Conservation (phyloP, 257 asterid species). For the Perilla frutescens region DNA sequence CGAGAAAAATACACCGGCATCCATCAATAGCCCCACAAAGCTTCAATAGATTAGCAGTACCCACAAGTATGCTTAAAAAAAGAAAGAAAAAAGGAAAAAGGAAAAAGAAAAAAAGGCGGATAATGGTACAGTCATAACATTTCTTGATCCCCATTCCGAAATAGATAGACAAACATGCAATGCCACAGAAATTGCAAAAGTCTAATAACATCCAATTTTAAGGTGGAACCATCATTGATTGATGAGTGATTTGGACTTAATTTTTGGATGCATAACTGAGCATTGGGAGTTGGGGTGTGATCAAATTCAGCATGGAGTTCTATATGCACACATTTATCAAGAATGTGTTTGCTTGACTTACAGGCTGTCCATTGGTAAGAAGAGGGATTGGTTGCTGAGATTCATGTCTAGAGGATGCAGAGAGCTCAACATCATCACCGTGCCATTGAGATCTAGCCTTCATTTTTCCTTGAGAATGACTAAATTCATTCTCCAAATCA, state of each 20-base stretch:
- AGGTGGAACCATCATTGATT: no score
- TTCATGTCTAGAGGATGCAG: constrained; percentile 87
- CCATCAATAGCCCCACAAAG: constrained; percentile 24
- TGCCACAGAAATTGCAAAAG: no score
- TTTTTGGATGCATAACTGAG: no score
- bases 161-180: no score
- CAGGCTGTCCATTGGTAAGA: constrained; percentile 84
- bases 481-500: constrained; percentile 85
- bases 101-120: neutral
- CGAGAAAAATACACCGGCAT: neutral
- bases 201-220: no score
- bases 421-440: constrained; percentile 76
- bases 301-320: neutral
- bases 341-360: constrained; percentile 42
- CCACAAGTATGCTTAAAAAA: neutral
- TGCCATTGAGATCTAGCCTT: constrained; percentile 83
- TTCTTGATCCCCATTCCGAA: neutral
- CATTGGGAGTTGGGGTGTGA: neutral
- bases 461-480: constrained; percentile 61
- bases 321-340: neutral
- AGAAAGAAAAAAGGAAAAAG: neutral
- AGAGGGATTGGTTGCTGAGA: constrained; percentile 87
- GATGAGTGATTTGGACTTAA: no score
- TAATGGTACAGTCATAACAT: neutral
- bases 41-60: neutral